A percentile compares a stretch with the other conserved stretches of the same genome.
Evolutionary conservation across 768 basidiomycete species (phyloP).

Genomic region (Amanita muscaria): DNA sequence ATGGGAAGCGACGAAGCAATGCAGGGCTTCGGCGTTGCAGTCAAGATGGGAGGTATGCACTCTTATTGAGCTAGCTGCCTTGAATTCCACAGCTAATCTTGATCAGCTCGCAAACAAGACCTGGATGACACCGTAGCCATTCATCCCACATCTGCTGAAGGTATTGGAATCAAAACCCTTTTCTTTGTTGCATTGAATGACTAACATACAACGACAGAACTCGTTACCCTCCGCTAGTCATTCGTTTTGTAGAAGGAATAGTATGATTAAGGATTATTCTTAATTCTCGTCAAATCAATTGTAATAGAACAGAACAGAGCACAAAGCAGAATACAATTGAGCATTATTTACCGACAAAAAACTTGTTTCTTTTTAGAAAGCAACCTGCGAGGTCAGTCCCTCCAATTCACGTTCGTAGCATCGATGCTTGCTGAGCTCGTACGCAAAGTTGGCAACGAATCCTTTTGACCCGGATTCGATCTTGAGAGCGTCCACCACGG

Average conservation of each 20-base stretch:
- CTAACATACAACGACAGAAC: conserved; percentile 27
- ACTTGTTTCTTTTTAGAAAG: conserved; percentile 15
- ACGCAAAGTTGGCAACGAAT: conserved; percentile 50
- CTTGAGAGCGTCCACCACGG: conserved; percentile 31
- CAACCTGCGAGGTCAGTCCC: conserved; percentile 44
- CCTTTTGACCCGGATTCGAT: conserved; percentile 39
- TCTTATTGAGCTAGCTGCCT: conserved; percentile 11
- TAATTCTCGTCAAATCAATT: too few species aligned
- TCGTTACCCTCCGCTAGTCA: conserved; percentile 44
- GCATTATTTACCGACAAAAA: too few species aligned
- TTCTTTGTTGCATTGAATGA: conserved; percentile 12
- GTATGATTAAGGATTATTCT: too few species aligned
- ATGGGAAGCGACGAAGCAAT: conserved; percentile 87
- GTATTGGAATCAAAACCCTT: conserved; percentile 28
- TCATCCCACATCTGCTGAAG: conserved; percentile 82
- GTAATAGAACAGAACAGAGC: too few species aligned
- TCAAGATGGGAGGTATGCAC: conserved; percentile 79
- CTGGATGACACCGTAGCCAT: conserved; percentile 88
- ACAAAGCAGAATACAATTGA: neutral
- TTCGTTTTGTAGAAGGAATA: conserved; percentile 1
- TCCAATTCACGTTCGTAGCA: conserved; percentile 56
- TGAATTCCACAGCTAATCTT: conserved; percentile 1
- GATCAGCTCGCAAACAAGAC: conserved; percentile 63
- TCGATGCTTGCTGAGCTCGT: conserved; percentile 57
- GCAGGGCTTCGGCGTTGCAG: conserved; percentile 95